phyloP scores from a whole-genome alignment of 2,329 filamentous ascomycete genomes.

The Penicillium sp. region DNA sequence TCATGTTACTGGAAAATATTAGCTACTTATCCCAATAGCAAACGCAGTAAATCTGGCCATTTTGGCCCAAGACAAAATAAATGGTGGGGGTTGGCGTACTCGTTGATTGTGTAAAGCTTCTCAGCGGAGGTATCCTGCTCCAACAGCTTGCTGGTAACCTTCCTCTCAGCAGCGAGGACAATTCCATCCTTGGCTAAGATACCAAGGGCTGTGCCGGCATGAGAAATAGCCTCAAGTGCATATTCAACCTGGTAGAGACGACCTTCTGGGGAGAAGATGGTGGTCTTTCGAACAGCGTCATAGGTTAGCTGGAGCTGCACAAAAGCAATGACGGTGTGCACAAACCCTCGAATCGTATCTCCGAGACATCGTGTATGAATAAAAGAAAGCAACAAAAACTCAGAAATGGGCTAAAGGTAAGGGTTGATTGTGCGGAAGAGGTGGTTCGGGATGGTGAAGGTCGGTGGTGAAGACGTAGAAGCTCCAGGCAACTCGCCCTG shows the following conservation, averaged over 20 bases:
- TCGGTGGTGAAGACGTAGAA: constrained; percentile 29
- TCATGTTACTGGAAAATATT: constrained; percentile 78
- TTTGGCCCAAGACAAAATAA: neutral
- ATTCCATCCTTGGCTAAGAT: constrained; percentile 98
- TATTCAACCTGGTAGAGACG: constrained; percentile 99
- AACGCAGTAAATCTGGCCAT: neutral
- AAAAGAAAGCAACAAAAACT: constrained; percentile 10
- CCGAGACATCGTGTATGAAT: constrained; percentile 70
- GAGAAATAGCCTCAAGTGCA: constrained; percentile 96
- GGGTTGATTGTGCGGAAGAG: constrained; percentile 17
- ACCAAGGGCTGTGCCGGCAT: constrained; percentile 93
- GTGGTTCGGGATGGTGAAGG: constrained; percentile 20
- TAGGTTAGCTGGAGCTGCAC: constrained; percentile 38
- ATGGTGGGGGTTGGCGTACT: constrained; percentile 58
- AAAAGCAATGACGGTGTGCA: constrained; percentile 25
- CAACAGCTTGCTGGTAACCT: constrained; percentile 97
- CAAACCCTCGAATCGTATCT: constrained; percentile 95
- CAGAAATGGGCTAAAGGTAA: constrained; percentile 12
- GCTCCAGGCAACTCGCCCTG: constrained; percentile 40
- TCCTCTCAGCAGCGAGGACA: constrained; percentile 94
- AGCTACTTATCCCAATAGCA: constrained; percentile 9
- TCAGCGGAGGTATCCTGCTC: constrained; percentile 99
- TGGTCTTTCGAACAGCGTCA: constrained; percentile 64
- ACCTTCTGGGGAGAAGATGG: constrained; percentile 99
- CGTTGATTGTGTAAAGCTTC: constrained; percentile 99